Evolutionary conservation across 129 eudicot species (phyloP).

Genomic region (Flaveria linearis): DNA sequence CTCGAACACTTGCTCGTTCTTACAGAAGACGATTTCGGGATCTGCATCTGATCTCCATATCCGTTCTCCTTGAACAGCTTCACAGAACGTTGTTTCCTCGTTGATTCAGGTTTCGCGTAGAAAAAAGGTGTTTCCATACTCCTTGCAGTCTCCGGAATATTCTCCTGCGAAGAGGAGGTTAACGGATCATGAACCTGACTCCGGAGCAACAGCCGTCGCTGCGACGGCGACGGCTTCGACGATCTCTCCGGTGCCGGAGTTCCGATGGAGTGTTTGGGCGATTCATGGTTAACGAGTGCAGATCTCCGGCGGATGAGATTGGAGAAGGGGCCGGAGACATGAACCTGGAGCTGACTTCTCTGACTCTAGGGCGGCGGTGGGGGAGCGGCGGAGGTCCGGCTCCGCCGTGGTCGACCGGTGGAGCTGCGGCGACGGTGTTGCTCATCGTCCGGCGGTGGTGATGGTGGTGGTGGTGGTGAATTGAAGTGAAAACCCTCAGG

Average conservation of each 20-base stretch:
- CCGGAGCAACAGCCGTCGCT: slow-evolving; percentile 32
- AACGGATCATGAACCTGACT: slow-evolving; percentile 22
- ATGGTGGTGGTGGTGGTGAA: background rate
- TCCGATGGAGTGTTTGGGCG: slow-evolving; percentile 29
- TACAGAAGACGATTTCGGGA: slow-evolving; percentile 21
- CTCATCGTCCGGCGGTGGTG: background rate
- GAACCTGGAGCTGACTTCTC: slow-evolving; percentile 88
- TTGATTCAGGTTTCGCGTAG: slow-evolving; percentile 15
- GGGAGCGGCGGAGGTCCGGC: slow-evolving; percentile 44
- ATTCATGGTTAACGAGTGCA: slow-evolving; percentile 18
- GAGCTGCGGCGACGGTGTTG: slow-evolving; percentile 11
- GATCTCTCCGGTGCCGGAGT: slow-evolving; percentile 33
- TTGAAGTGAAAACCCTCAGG: background rate
- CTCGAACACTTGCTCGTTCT: slow-evolving; percentile 34
- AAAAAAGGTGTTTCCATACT: slow-evolving; percentile 38
- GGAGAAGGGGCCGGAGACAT: slow-evolving; percentile 56
- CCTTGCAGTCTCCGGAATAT: slow-evolving; percentile 41
- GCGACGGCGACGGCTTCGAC: slow-evolving; percentile 33
- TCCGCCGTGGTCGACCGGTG: slow-evolving; percentile 21
- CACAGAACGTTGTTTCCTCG: slow-evolving; percentile 38
- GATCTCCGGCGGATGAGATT: slow-evolving; percentile 40
- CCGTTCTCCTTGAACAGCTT: slow-evolving; percentile 49
- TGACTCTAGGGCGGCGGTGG: slow-evolving; percentile 65
- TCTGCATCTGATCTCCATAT: slow-evolving; percentile 14
- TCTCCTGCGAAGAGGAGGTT: slow-evolving; percentile 29